These are phyloP conservation scores for Globisporangium echinulatum DNA, from an alignment of 352 stramenopile genomes.

Conservation along the genomic window DNA sequence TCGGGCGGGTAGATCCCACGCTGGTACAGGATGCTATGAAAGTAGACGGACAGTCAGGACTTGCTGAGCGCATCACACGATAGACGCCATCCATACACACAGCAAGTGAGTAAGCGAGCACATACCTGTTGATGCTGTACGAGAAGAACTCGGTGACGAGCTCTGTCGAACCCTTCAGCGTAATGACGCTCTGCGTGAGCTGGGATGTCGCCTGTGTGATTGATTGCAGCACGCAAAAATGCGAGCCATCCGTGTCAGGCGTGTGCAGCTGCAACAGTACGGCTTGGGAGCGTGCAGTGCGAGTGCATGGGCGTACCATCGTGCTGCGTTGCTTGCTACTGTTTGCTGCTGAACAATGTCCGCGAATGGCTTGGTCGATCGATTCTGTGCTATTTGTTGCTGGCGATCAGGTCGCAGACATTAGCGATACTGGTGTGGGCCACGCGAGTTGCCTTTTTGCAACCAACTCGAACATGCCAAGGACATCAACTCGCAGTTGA, in stretches of 20 bases:
- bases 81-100: neutral
- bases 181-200: slow-evolving; percentile 93
- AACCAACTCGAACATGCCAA: neutral
- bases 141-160: slow-evolving; percentile 99
- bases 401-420: neutral
- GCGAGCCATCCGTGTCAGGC: neutral
- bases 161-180: slow-evolving; percentile 97
- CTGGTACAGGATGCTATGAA: slow-evolving; percentile 90
- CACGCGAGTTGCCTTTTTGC: neutral
- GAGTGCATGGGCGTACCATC: neutral
- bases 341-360: neutral
- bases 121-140: slow-evolving; percentile 96
- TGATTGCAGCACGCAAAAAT: neutral
- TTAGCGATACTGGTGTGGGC: neutral
- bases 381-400: neutral
- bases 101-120: neutral
- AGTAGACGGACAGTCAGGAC: no score
- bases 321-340: neutral
- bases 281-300: neutral
- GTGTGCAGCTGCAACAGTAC: neutral
- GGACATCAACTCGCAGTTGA: neutral
- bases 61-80: no score
- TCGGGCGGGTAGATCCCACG: slow-evolving; percentile 98
- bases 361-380: neutral
- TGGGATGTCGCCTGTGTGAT: slow-evolving; percentile 53